Base-by-base conservation (phyloP, 768 basidiomycete genomes). In the Atractiella rhizophila region DNA sequence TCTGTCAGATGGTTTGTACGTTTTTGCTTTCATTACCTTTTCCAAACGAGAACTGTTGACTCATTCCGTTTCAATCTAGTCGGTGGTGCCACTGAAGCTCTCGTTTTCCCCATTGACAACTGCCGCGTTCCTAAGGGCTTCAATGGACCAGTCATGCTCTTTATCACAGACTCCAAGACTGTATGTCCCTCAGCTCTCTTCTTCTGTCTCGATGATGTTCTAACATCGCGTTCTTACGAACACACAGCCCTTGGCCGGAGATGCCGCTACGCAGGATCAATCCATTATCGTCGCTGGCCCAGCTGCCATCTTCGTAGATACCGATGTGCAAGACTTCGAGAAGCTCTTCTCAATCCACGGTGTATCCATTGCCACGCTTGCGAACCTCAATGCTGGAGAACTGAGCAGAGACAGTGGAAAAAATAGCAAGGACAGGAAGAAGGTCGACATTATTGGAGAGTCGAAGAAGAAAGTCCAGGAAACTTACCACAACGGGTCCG, bases 31-130 rank as follows among this genome's bases (percentile, higher is more conserved):
- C 41, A 48, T 32, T 9, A 13, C 12, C 28, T 47, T 10, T 13
- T 9, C 39, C 9, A 35, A 38, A 19, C 8, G n/a, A n/a, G n/a
- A n/a, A n/a, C 34, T 10, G 11, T 13, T 13, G 54, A 51, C 46
- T 54, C 76, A 26, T 69, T 64, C 60, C 80, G 79, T 59, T 73
- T 81, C 59, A 77, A 82, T 68, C 57, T 82, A 49, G 48, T 69
- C 41, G 79, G 76, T 24, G 74, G 73, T 23, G 38, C 59, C 15
- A 56, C 70, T 37, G 56, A 57, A 52, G 60, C 78, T 4, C 60
- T 76, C 52, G 52, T 68, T 25, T 62, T 78, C 33, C 71, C 76
- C 3, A 54, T 76, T 49, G 48, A 57, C 46, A 48, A 67, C 45
- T 81, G 78, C 50, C 56, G 66, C 43, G 69, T 81, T 11, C 81